Base-by-base conservation (phyloP, 2,329 filamentous ascomycete genomes). In the Trichoderma brevicompactum region DNA sequence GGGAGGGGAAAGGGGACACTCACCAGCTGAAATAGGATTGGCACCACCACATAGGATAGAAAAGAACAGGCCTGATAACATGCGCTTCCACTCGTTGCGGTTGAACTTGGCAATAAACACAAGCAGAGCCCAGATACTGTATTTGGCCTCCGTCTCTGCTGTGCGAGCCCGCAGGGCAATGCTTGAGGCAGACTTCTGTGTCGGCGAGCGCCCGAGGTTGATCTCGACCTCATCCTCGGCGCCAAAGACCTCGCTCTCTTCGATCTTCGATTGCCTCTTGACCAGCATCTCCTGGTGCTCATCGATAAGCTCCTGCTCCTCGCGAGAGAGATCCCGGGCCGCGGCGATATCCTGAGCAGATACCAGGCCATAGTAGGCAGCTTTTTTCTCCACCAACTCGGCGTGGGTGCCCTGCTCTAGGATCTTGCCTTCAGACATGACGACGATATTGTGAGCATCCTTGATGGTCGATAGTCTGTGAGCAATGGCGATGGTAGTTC, bases 401-500 rank as follows among this genome's bases (percentile, higher is more conserved):
- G 94, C 87, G 75, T 98, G 95, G 0, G 87, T 94, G 59, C 95
- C 95, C 77, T 97, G 93, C 77, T 99, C 95, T 12, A 96, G 84
- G 66, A 99, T 96, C n/a, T 83, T 81, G 12, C 95, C 95, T 67
- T 88, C 79, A 5, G 88, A 85, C 89, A 99, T 94, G 68, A 97
- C 94, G 12, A 98, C 92, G 70, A 99, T 99, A 73, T 97, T 97
- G 77, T 98, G 91, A 0, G 94, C 94, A 68, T 93, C 89, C 77
- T 89, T 93, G 80, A 99, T 97, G 6, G 95, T 99, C 0, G 93
- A 97, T 8, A 99, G 83, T 70, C 94, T 89, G 79, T 99, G 95
- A 49, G 95, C 95, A 76, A 99, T 98, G 7, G 94, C 92, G 71
- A 98, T 97, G 2, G 95, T 98, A 0, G 95, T 99, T 62, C 95